Conservation (phyloP, 2,329 filamentous ascomycete species). For the Seiridium unicorne region DNA sequence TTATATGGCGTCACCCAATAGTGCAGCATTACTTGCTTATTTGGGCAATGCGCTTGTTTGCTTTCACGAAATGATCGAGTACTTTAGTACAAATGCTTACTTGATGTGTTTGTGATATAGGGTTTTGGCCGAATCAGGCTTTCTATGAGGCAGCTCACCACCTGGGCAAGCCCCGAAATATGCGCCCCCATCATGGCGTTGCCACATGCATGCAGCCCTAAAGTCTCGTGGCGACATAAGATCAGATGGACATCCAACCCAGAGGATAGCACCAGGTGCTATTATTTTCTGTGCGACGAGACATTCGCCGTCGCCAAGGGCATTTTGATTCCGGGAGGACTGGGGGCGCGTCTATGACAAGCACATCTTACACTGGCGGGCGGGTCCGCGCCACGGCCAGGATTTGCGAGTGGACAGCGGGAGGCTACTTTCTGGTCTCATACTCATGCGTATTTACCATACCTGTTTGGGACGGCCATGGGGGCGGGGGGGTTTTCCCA, state of each 20-base stretch:
- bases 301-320: not conserved
- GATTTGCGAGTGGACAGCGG: too few relatives aligned
- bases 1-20: conserved; percentile 6
- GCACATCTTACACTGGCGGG: not conserved
- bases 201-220: not conserved
- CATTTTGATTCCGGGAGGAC: not conserved
- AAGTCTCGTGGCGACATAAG: not conserved
- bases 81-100: conserved; percentile 16
- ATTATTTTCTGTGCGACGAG: not conserved
- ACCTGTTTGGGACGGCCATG: too few relatives aligned
- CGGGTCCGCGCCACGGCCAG: not conserved
- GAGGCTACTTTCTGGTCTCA: too few relatives aligned
- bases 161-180: not conserved
- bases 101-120: conserved; percentile 34
- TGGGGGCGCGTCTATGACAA: not conserved
- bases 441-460: too few relatives aligned
- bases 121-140: conserved; percentile 60
- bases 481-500: too few relatives aligned
- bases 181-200: not conserved
- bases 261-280: not conserved
- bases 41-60: conserved; percentile 1
- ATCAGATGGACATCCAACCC: not conserved
- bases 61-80: conserved; percentile 5
- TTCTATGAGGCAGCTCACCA: conserved; percentile 42
- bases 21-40: conserved; percentile 10